Evolutionary conservation across 2,329 filamentous ascomycete genomes (phyloP), one percentile per base, ranked within the genome.

Genomic region (Aphanoascus verrucosus): DNA sequence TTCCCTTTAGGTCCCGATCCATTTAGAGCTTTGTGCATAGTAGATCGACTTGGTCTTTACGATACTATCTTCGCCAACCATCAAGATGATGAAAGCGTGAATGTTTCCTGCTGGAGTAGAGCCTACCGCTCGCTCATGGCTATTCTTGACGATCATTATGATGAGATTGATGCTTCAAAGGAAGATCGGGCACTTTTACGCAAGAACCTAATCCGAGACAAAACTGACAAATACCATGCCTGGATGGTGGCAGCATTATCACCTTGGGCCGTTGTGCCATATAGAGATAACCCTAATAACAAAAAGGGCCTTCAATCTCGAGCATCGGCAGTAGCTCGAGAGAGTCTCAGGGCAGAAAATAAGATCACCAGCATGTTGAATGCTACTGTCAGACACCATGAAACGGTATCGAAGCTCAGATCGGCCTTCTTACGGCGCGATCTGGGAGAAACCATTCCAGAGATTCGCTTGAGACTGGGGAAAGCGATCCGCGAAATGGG

Each of bases 341-440:
- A 94, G 65, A 88, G 88, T 4, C 81, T 94, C 65, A 88, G 85
- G 63, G 79, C 83, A 1, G 81, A 86, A 1, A 94, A 89, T 65
- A 93, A 85, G 65, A 72, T 88, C 4, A 80, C 78, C 42, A 82
- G 83, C 58, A 70, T 91, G 3, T 72, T 93, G 52, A 77, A 78
- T 12, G 79, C 81, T 19, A 79, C 85, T 7, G 75, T 84, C 48
- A 74, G 72, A n/a, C 76, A 89, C 59, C 74, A 79, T 44, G 61
- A 70, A 3, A 77, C 83, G 42, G 87, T 94, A n/a, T 72, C 78
- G 28, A 69, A 68, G 8, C 64, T 84, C 14, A 88, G 88, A 61
- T 59, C 58, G 5, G 59, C 62, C 7, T 56, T 70, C 4, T 57
- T 68, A 14, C 57, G 60, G 15, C 56, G 60, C 3, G 46, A 52